Conservation (phyloP, 2,329 filamentous ascomycete species). For the Trichoderma asperellum region DNA sequence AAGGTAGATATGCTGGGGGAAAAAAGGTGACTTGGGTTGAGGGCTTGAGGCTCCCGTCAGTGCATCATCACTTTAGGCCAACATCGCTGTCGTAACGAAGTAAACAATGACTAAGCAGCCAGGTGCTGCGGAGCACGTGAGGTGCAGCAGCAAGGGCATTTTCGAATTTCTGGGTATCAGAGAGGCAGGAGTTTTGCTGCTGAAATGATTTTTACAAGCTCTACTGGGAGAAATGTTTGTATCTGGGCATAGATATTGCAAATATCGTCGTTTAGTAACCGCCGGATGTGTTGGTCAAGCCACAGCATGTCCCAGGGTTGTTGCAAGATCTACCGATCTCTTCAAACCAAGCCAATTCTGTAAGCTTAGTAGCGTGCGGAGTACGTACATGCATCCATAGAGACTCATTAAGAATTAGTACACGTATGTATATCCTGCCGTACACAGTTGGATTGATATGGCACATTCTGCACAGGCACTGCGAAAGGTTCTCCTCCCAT, state of each 20-base stretch:
- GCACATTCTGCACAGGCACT: not conserved
- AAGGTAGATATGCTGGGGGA: not conserved
- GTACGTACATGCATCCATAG: conserved; percentile 1
- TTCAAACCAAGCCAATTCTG: conserved; percentile 15
- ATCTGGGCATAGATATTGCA: not conserved
- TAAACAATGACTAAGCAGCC: conserved; percentile 27
- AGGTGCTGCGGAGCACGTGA: conserved; percentile 22
- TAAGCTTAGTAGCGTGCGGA: conserved; percentile 19
- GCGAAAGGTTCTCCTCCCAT: not conserved
- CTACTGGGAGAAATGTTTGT: not conserved
- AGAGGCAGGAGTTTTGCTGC: not conserved
- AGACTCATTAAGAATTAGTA: too few species aligned
- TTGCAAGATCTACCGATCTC: conserved; percentile 23
- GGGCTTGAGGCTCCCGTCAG: conserved; percentile 22
- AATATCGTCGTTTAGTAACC: conserved; percentile 1
- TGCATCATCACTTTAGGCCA: conserved; percentile 27
- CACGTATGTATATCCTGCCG: not conserved
- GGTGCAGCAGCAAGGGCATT: not conserved
- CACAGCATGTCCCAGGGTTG: conserved; percentile 15
- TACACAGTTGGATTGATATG: not conserved
- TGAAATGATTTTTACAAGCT: not conserved
- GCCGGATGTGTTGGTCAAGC: conserved; percentile 21
- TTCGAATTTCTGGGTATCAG: not conserved
- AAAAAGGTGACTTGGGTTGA: not conserved
- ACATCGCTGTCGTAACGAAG: conserved; percentile 15